Evolutionary conservation across 371 early-diverging fungal species (phyloP).

Genomic region (Actinomortierella ambigua): DNA sequence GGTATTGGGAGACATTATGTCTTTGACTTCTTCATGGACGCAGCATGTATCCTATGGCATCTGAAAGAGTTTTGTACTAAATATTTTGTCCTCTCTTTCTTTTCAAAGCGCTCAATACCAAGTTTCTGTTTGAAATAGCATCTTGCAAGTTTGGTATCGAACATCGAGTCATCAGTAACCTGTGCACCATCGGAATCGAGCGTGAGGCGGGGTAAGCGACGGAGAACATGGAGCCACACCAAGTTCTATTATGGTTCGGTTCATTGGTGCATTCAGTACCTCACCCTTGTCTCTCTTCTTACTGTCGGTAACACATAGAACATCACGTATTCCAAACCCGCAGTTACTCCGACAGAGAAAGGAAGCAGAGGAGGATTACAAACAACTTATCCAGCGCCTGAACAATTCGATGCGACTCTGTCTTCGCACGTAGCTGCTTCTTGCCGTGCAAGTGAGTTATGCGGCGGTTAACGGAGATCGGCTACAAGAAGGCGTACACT

Average conservation of each 20-base stretch:
- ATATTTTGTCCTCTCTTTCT: background rate
- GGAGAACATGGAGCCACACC: too few relatives aligned
- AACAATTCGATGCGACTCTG: slow-evolving; percentile 37
- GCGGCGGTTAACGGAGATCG: too few relatives aligned
- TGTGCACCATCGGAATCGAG: slow-evolving; percentile 19
- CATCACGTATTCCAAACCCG: slow-evolving; percentile 9
- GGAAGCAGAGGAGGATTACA: slow-evolving; percentile 15
- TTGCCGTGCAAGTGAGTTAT: too few relatives aligned
- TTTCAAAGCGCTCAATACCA: slow-evolving; percentile 32
- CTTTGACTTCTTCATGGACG: too few relatives aligned
- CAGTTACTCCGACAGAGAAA: slow-evolving; percentile 8
- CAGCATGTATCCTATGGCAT: background rate
- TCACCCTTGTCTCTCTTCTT: too few relatives aligned
- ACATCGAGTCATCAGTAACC: slow-evolving; percentile 35
- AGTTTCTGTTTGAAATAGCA: slow-evolving; percentile 37
- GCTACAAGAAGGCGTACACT: too few relatives aligned
- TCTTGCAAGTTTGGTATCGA: slow-evolving; percentile 36
- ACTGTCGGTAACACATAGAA: slow-evolving; percentile 1
- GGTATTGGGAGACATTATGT: slow-evolving; percentile 15
- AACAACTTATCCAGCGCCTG: slow-evolving; percentile 16
- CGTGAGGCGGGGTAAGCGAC: slow-evolving; percentile 13
- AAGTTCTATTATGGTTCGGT: too few relatives aligned
- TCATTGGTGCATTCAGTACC: too few relatives aligned
- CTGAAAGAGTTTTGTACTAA: background rate
- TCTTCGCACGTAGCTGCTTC: slow-evolving; percentile 5